Evolutionary conservation across 345 rosid species (phyloP).

Genomic region (Syzygium oleosum): DNA sequence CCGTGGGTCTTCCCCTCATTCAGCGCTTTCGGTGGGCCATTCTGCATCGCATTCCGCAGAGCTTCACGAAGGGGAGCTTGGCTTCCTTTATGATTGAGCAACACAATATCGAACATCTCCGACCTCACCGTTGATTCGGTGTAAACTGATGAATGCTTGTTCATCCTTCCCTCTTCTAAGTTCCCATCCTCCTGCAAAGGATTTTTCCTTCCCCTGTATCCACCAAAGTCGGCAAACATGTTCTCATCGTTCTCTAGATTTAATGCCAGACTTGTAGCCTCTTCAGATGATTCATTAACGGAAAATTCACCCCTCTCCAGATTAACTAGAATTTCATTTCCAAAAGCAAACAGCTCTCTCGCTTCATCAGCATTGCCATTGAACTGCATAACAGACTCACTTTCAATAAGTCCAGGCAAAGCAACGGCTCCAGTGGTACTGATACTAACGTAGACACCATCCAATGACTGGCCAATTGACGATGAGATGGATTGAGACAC

Average conservation of each 20-base stretch:
- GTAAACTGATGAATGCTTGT: slow-evolving; percentile 32
- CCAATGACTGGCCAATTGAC: slow-evolving; percentile 5
- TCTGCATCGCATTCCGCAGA: slow-evolving; percentile 13
- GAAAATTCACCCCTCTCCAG: not conserved
- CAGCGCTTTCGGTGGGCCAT: slow-evolving; percentile 14
- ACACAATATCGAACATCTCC: slow-evolving; percentile 38
- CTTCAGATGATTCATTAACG: not conserved
- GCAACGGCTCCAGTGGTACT: slow-evolving; percentile 1
- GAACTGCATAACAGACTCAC: slow-evolving; percentile 19
- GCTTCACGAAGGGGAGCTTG: slow-evolving; percentile 19
- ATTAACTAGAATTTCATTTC: slow-evolving; percentile 11
- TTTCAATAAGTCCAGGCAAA: slow-evolving; percentile 22
- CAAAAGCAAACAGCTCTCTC: slow-evolving; percentile 32
- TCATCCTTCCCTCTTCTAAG: slow-evolving; percentile 27
- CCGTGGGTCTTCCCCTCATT: slow-evolving; percentile 19
- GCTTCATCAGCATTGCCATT: slow-evolving; percentile 22
- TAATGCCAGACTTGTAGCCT: not conserved
- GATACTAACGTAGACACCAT: not conserved
- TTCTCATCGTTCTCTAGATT: not conserved
- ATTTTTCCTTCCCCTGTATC: slow-evolving; percentile 24
- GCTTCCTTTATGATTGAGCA: slow-evolving; percentile 21
- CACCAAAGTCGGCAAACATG: slow-evolving; percentile 10
- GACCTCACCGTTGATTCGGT: slow-evolving; percentile 22
- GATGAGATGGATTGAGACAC: slow-evolving; percentile 23
- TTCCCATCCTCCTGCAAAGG: slow-evolving; percentile 9